Evolutionary conservation across 2,329 filamentous ascomycete genomes (phyloP), one percentile per base, ranked within the genome.

Genomic region (Fusarium vanettenii): DNA sequence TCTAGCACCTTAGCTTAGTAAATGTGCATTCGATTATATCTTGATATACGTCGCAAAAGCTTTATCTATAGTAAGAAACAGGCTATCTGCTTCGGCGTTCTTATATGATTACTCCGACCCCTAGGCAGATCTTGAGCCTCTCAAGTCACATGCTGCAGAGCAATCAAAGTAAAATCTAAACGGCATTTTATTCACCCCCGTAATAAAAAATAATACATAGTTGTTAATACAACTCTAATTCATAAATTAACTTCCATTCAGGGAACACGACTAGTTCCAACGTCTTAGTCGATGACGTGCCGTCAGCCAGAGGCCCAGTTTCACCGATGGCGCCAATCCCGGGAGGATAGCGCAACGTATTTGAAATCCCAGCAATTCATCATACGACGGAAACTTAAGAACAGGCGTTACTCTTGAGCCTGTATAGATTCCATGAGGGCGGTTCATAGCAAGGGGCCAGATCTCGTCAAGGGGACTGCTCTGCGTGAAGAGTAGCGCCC

Each of bases 401-500:
- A 75, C 70, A 0, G 59, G 22, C 0, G 50, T 48, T 4, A 64
- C 20, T 6, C 35, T 64, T 1, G 68, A 68, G 1, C 78, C 78
- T n/a, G 62, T 56, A 16, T 80, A 80, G 0, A 77, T 43, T 2
- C 37, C 29, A 5, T 67, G 48, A 2, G 72, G 60, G 9, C 79
- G 66, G 18, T 69, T 56, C 73, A 79, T 74, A 2, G 72, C 76
- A 35, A 77, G 59, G 1, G 77, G 77, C 78, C 78, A 80, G 3
- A 79, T 55, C 5, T 75, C 45, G 8, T 33, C n/a, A 6, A 76
- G 69, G 2, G 35, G 35, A 0, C 67, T 64, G 7, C 66, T 71
- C 61, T 78, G 75, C 6, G 63, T 76, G 3, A 86, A 78, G 2
- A 87, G 74, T 13, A 85, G 79, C 1, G 78, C 73, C 1, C 71